Evolutionary conservation across 139 green algal species (phyloP).

Genomic region (Limnomonas spitsbergensis): DNA sequence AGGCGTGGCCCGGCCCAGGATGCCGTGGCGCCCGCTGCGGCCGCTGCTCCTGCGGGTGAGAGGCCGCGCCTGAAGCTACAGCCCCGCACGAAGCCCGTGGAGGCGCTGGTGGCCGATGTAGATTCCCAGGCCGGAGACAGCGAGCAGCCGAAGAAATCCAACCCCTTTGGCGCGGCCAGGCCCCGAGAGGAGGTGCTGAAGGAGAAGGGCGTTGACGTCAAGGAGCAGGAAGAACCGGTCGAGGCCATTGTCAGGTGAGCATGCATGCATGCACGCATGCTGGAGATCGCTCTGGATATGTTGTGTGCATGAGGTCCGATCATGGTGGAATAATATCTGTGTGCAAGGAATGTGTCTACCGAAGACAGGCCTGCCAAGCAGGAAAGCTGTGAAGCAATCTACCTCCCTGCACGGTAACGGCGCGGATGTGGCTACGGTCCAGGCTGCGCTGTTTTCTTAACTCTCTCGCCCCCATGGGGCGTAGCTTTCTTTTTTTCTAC

Average conservation of each 20-base stretch:
- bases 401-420: too few species aligned
- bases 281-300: too few species aligned
- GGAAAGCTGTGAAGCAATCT: too few species aligned
- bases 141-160: constrained; percentile 39
- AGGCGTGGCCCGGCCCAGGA: not conserved
- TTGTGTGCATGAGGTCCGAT: too few species aligned
- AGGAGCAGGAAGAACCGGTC: constrained; percentile 62
- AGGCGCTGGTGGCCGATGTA: not conserved
- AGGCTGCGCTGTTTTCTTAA: too few species aligned
- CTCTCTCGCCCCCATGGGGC: too few species aligned
- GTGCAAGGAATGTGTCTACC: not conserved
- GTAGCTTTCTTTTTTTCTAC: too few species aligned
- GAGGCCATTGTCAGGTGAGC: constrained; percentile 53
- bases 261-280: constrained; percentile 8
- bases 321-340: too few species aligned
- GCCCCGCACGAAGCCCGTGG: constrained; percentile 55
- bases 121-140: not conserved
- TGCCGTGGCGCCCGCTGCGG: not conserved
- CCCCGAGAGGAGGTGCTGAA: constrained; percentile 87
- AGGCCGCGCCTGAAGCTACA: constrained; percentile 60
- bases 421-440: too few species aligned
- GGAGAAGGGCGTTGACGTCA: constrained; percentile 77
- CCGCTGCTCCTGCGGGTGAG: constrained; percentile 26
- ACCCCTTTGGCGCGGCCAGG: constrained; percentile 78
- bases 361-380: too few species aligned